These are phyloP conservation scores for Coemansia sp. DNA, from an alignment of 192 early-diverging fungal genomes.

Conservation along the genomic window DNA sequence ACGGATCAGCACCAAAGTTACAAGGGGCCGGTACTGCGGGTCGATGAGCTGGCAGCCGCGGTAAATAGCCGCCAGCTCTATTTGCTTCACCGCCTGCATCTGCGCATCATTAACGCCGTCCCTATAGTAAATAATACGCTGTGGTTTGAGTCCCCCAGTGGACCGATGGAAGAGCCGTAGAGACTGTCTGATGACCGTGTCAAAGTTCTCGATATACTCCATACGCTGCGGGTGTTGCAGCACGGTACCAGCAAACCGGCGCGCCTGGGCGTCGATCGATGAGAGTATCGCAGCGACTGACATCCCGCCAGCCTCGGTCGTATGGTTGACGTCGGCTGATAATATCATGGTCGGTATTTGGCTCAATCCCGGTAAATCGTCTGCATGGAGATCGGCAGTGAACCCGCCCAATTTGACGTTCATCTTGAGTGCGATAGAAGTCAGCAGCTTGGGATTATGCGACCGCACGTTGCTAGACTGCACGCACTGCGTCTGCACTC, in stretches of 20 bases:
- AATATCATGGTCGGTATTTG: conserved; percentile 58
- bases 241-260: conserved; percentile 28
- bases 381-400: conserved; percentile 34
- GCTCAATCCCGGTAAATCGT: conserved; percentile 10
- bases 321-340: conserved; percentile 63
- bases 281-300: conserved; percentile 57
- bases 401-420: conserved; percentile 68
- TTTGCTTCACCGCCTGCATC: conserved; percentile 19
- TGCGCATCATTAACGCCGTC: conserved; percentile 57
- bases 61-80: conserved; percentile 30
- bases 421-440: conserved; percentile 57
- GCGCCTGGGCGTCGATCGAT: conserved; percentile 30
- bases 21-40: conserved; percentile 15
- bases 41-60: conserved; percentile 26
- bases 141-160: conserved; percentile 46
- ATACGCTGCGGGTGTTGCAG: conserved; percentile 43
- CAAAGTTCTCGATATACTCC: conserved; percentile 42
- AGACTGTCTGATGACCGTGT: conserved; percentile 38
- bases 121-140: conserved; percentile 61
- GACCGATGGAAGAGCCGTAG: conserved; percentile 43
- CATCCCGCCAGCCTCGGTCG: conserved; percentile 39
- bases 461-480: conserved; percentile 16
- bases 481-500: conserved; percentile 59
- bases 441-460: conserved; percentile 23
- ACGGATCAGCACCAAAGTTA: conserved; percentile 30